Percentiles rank a stretch among this genome's conserved stretches.
Evolutionary conservation across 2,329 filamentous ascomycete genomes (phyloP).

Genomic region (Phaeosphaeriaceae sp.): DNA sequence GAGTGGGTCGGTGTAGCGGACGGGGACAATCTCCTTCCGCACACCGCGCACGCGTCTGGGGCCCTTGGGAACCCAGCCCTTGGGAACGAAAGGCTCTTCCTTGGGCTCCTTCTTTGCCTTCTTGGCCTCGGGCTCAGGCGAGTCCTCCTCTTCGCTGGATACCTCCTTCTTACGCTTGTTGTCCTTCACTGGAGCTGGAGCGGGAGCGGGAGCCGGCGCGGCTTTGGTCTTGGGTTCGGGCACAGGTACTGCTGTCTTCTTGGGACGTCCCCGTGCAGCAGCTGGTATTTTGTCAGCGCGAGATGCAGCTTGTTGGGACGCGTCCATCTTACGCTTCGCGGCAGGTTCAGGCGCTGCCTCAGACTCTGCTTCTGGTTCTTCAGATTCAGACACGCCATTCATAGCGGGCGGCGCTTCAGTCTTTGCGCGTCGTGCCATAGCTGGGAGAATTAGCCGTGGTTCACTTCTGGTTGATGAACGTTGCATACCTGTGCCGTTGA

Average conservation of each 20-base stretch:
- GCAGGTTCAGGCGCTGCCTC: constrained; percentile 5
- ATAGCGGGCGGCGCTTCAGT: constrained; percentile 20
- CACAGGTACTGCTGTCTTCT: constrained; percentile 28
- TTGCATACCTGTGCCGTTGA: constrained; percentile 43
- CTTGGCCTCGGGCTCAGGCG: constrained; percentile 29
- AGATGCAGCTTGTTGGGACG: constrained; percentile 9
- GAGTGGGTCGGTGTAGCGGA: constrained; percentile 66
- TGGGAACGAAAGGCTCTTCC: constrained; percentile 7
- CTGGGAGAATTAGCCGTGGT: constrained; percentile 24
- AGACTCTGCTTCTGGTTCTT: constrained; percentile 1
- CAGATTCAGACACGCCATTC: constrained; percentile 13
- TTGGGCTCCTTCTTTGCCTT: constrained; percentile 23
- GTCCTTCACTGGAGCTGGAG: constrained; percentile 10
- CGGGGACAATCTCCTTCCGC: constrained; percentile 65
- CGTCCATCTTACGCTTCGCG: constrained; percentile 11
- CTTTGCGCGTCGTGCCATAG: constrained; percentile 34
- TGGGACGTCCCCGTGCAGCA: constrained; percentile 25
- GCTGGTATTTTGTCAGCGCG: constrained; percentile 19
- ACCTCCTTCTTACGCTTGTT: constrained; percentile 43
- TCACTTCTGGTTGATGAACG: constrained; percentile 12
- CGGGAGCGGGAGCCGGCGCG: constrained; percentile 2
- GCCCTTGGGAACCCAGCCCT: constrained; percentile 26
- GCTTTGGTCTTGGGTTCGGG: constrained; percentile 15
- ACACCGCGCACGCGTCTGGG: constrained; percentile 38
- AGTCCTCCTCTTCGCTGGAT: constrained; percentile 26